Percentiles rank a stretch among this genome's conserved stretches.
phyloP scores from a whole-genome alignment of 371 early-diverging fungal species.

The Mortierella polycephala region DNA sequence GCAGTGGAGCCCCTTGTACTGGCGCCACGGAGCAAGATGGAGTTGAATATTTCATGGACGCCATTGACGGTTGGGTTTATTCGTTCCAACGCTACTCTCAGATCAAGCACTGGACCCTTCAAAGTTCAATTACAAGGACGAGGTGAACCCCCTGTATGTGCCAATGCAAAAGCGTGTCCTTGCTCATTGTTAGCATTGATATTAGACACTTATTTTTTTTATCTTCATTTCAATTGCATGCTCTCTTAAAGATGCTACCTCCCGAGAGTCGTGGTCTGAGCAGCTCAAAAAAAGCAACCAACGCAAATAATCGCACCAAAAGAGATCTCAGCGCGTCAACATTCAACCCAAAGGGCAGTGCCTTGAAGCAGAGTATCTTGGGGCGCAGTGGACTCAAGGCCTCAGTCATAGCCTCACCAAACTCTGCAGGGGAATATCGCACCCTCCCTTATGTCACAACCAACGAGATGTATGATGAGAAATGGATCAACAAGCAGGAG shows the following conservation, averaged over 20 bases:
- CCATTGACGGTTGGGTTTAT: slow-evolving; percentile 30
- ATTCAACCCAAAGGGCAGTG: slow-evolving; percentile 14
- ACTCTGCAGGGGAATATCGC: slow-evolving; percentile 38
- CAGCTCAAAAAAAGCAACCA: slow-evolving; percentile 16
- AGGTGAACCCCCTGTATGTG: slow-evolving; percentile 41
- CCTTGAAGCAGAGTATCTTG: slow-evolving; percentile 28
- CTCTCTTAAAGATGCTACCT: not conserved
- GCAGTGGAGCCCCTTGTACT: slow-evolving; percentile 16
- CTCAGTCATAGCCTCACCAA: slow-evolving; percentile 1
- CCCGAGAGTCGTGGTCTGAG: slow-evolving; percentile 25
- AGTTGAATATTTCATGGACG: slow-evolving; percentile 41
- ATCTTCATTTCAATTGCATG: not conserved
- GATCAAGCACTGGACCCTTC: slow-evolving; percentile 22
- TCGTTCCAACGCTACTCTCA: slow-evolving; percentile 41
- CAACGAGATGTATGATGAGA: slow-evolving; percentile 56
- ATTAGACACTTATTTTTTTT: not conserved
- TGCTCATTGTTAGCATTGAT: not conserved
- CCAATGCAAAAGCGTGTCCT: too few species aligned
- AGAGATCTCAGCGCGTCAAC: not conserved
- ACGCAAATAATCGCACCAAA: slow-evolving; percentile 5
- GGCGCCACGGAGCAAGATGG: slow-evolving; percentile 30
- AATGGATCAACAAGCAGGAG: slow-evolving; percentile 57
- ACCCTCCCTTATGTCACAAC: slow-evolving; percentile 52
- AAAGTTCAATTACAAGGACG: slow-evolving; percentile 43
- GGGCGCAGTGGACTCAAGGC: slow-evolving; percentile 25